Conservation (phyloP, 768 basidiomycete genomes). For the Auricularia heimuer region DNA sequence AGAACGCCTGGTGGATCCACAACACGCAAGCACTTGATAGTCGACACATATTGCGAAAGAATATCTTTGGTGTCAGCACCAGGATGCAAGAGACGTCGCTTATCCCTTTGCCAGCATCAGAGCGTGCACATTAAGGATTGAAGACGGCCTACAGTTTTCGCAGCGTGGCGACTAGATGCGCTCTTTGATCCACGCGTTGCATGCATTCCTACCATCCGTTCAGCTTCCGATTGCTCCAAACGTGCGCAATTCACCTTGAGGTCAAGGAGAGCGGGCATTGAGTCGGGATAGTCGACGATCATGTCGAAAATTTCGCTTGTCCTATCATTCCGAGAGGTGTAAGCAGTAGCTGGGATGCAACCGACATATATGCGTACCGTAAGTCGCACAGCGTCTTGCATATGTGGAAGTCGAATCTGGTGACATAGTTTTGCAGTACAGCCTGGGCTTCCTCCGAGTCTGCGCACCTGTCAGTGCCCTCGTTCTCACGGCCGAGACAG, state of each 20-base stretch:
- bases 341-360: not conserved
- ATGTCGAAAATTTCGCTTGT: constrained; percentile 86
- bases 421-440: constrained; percentile 68
- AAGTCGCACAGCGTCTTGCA: constrained; percentile 85
- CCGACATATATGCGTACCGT: constrained; percentile 36
- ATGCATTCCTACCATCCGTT: constrained; percentile 51
- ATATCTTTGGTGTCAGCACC: constrained; percentile 93
- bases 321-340: constrained; percentile 24
- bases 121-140: constrained; percentile 6
- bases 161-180: constrained; percentile 62
- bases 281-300: constrained; percentile 89
- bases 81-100: constrained; percentile 83
- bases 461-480: constrained; percentile 20
- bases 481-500: constrained; percentile 2
- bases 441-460: constrained; percentile 55
- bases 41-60: constrained; percentile 80
- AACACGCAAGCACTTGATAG: constrained; percentile 82
- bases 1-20: constrained; percentile 90
- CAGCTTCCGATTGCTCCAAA: not conserved
- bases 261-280: constrained; percentile 74
- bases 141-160: constrained; percentile 58
- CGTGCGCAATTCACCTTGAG: constrained; percentile 44
- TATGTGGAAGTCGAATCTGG: constrained; percentile 85
- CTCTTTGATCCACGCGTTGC: constrained; percentile 70
- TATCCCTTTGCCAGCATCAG: constrained; percentile 42